Evolutionary conservation across 768 basidiomycete genomes (phyloP), one percentile per base, ranked within the genome.

Genomic region (Leucocoprinus birnbaumii): DNA sequence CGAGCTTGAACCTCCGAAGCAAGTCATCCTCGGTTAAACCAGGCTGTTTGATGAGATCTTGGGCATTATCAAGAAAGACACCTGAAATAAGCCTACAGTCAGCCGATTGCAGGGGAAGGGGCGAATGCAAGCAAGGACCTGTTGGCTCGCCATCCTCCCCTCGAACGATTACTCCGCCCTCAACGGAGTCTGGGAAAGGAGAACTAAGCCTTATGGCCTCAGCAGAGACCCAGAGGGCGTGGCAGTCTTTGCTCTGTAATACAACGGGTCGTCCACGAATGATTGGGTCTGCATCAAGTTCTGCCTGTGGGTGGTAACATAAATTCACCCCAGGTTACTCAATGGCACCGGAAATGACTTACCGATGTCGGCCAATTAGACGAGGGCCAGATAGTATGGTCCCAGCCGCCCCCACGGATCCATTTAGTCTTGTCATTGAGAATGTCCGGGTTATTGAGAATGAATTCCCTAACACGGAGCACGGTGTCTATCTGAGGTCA

Each of bases 321-420:
- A 5, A 31, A 31, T 31, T 31, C 5, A 31, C 11, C 11, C 31
- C 31, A 31, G 31, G 31, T 31, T n/a, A n/a, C n/a, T n/a, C n/a
- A 31, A 11, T 31, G 11, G 21, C 18, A 35, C 14, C 22, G 16
- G 13, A 31, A 43, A 13, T 13, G 18, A 18, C 80, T 55, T 62
- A 91, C 91, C 55, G 84, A 79, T 42, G 80, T 82, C 6, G 91
- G 91, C 77, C 86, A 92, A 19, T 72, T 70, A 11, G 31, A 31
- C 26, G 73, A 66, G 7, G 78, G 72, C 88, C 88, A 90, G 51
- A 78, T 70, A 1, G 91, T 95, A 68, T 96, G 94, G 66, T 96
- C 91, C 93, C 94, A 96, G 1, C 94, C 94, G 65, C 88, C 83
- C 2, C 92, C 92, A 52, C 84, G 79, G 14, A 96, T 78, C 66